Percentiles rank a stretch among this genome's conserved stretches.
phyloP scores from a whole-genome alignment of 2,329 filamentous ascomycete genomes.

The Botryotinia calthae region DNA sequence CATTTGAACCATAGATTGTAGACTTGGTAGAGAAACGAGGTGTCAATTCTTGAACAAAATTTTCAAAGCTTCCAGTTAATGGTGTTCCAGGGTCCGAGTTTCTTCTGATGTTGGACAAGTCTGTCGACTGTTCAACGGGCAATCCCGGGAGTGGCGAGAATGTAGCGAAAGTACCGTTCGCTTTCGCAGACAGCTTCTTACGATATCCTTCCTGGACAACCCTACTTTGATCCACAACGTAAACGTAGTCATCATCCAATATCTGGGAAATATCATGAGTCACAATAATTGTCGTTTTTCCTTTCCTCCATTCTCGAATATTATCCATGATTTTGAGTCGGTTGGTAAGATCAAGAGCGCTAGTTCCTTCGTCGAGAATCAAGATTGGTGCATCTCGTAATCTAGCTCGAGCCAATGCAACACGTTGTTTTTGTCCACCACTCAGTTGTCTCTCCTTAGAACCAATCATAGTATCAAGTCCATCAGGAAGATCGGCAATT shows the following conservation, averaged over 20 bases:
- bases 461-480: conserved; percentile 70
- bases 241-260: conserved; percentile 68
- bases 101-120: not conserved
- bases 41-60: conserved; percentile 1
- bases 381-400: conserved; percentile 76
- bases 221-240: conserved; percentile 68
- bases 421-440: conserved; percentile 79
- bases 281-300: conserved; percentile 87
- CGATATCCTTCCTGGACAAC: conserved; percentile 69
- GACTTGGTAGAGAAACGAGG: conserved; percentile 13
- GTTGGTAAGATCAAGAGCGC: conserved; percentile 75
- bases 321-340: conserved; percentile 67
- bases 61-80: conserved; percentile 5
- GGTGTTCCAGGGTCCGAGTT: conserved; percentile 25
- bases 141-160: conserved; percentile 38
- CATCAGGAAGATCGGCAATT: conserved; percentile 63
- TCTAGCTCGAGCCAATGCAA: conserved; percentile 76
- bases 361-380: conserved; percentile 85
- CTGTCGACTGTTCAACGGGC: not conserved
- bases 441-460: conserved; percentile 69
- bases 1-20: conserved; percentile 1
- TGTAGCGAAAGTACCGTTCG: conserved; percentile 48
- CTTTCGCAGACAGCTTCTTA: conserved; percentile 49
- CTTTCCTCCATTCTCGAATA: conserved; percentile 72
- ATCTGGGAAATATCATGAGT: conserved; percentile 88